Percentiles rank a stretch among this genome's conserved stretches.
Evolutionary conservation across 2,329 filamentous ascomycete genomes (phyloP).

Genomic region (Penicillium corylophilum): DNA sequence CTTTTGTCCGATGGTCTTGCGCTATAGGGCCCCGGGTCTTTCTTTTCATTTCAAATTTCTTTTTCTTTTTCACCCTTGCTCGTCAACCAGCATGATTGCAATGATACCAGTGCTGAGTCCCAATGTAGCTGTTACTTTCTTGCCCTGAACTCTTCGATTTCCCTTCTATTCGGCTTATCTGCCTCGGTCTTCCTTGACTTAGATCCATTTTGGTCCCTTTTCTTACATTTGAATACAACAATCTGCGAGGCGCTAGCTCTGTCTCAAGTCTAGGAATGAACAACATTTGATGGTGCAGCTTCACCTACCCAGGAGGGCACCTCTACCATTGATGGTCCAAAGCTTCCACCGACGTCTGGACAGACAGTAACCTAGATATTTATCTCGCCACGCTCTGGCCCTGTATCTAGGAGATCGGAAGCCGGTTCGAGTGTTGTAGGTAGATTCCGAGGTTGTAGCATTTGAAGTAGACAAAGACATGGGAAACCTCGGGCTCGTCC

Average conservation of each 20-base stretch:
- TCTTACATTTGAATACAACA: background rate
- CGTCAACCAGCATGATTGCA: slow-evolving; percentile 29
- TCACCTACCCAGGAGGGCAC: too few relatives aligned
- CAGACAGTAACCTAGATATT: too few relatives aligned
- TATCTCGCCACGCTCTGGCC: too few relatives aligned
- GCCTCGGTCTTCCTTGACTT: background rate
- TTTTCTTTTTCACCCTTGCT: slow-evolving; percentile 16
- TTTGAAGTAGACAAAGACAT: too few relatives aligned
- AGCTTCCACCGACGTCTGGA: too few relatives aligned
- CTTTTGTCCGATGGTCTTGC: background rate
- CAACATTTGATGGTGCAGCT: too few relatives aligned
- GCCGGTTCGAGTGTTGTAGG: too few relatives aligned
- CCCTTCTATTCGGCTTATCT: background rate
- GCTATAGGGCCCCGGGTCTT: background rate
- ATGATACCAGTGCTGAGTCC: slow-evolving; percentile 37
- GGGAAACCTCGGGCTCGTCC: too few relatives aligned
- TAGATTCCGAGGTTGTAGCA: too few relatives aligned
- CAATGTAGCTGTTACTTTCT: slow-evolving; percentile 15
- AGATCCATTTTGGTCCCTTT: background rate
- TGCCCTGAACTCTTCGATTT: slow-evolving; percentile 2
- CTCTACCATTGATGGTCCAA: too few relatives aligned
- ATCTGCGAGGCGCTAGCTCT: background rate
- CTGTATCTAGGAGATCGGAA: too few relatives aligned
- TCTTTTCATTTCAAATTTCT: slow-evolving; percentile 9
- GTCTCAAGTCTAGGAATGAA: background rate